Conservation (phyloP, 2,329 filamentous ascomycete genomes). For the Stylonectria norvegica region DNA sequence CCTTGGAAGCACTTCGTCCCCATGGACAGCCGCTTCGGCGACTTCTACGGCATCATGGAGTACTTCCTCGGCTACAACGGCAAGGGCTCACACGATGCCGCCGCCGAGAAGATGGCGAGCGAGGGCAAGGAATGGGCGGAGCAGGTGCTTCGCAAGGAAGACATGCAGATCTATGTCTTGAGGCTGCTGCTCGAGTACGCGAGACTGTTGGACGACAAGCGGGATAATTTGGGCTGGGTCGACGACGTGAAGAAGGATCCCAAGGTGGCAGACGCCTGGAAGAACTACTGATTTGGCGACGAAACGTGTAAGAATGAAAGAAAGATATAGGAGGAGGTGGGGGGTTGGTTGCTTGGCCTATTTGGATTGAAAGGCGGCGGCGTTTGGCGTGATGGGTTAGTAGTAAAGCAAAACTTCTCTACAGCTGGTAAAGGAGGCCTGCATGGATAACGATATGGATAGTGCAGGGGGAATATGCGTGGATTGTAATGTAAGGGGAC, state of each 20-base stretch:
- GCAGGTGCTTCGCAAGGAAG: slow-evolving; percentile 63
- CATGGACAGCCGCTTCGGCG: slow-evolving; percentile 69
- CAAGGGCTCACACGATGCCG: slow-evolving; percentile 48
- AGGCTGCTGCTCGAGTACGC: slow-evolving; percentile 63
- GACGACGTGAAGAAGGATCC: slow-evolving; percentile 43
- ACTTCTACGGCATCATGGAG: slow-evolving; percentile 69
- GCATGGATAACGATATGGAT: not conserved
- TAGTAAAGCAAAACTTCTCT: not conserved
- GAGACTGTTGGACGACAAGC: slow-evolving; percentile 48
- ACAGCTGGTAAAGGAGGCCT: not conserved
- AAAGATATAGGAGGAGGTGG: too few species aligned
- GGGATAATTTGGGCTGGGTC: slow-evolving; percentile 55
- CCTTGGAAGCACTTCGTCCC: slow-evolving; percentile 81
- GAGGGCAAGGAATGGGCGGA: slow-evolving; percentile 67
- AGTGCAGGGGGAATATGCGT: too few species aligned
- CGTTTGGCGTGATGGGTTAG: slow-evolving; percentile 8
- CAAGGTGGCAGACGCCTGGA: slow-evolving; percentile 31
- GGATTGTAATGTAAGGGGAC: not conserved
- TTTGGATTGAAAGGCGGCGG: slow-evolving; percentile 15
- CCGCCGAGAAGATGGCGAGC: slow-evolving; percentile 61
- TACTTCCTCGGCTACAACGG: slow-evolving; percentile 65
- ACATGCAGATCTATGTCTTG: slow-evolving; percentile 70
- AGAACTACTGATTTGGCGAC: slow-evolving; percentile 14
- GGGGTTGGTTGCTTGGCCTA: slow-evolving; percentile 6
- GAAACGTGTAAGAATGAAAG: not conserved